phyloP scores from a whole-genome alignment of 2,329 filamentous ascomycete species.

The Ciborinia camelliae region DNA sequence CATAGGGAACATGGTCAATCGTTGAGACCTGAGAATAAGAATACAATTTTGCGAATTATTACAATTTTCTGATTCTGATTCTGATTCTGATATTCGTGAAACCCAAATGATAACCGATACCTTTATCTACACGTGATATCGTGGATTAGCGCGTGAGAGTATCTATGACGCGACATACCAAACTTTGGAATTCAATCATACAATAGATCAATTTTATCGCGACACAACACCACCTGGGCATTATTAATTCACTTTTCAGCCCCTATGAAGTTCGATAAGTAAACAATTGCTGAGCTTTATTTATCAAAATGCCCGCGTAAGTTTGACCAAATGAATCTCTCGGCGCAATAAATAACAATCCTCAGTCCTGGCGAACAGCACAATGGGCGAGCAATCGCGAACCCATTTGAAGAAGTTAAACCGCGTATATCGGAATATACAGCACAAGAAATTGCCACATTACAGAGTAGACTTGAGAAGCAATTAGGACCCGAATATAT shows the following conservation, averaged over 20 bases:
- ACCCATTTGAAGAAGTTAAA: conserved; percentile 76
- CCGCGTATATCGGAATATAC: conserved; percentile 76
- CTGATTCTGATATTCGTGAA: background rate
- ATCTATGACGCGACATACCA: conserved; percentile 12
- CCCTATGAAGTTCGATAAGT: conserved; percentile 2
- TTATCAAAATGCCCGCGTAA: conserved; percentile 46
- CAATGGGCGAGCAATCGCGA: conserved; percentile 50
- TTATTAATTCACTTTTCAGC: background rate
- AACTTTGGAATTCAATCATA: background rate
- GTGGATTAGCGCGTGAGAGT: conserved; percentile 15
- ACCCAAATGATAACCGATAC: background rate
- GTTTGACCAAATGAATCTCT: conserved; percentile 23
- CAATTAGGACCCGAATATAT: conserved; percentile 96
- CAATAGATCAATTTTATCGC: background rate
- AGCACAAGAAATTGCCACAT: conserved; percentile 82
- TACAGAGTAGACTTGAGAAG: conserved; percentile 83
- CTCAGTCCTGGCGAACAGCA: conserved; percentile 68
- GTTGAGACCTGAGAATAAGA: conserved; percentile 4
- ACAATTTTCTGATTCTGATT: background rate
- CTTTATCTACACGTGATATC: conserved; percentile 15
- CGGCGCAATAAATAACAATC: conserved; percentile 20
- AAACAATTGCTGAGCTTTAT: conserved; percentile 14
- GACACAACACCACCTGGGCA: background rate
- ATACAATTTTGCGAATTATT: background rate
- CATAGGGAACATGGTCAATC: conserved; percentile 17